Base-by-base conservation (phyloP, 345 rosid species). In the Eucalyptus cloeziana region DNA sequence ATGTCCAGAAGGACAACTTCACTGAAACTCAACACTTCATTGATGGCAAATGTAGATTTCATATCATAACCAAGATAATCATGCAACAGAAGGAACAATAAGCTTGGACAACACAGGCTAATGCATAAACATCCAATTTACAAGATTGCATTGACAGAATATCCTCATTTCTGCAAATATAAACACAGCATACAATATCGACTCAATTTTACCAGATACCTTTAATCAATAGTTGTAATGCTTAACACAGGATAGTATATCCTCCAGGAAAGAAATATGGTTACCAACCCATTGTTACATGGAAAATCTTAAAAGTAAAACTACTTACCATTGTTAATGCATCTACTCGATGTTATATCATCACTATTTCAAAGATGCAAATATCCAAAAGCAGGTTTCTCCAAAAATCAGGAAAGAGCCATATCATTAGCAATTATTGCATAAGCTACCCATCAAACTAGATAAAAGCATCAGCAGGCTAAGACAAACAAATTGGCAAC, bases 91-190 rank as follows among this genome's bases (percentile, higher is more conserved):
- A 37, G 83, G 27, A 71, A 37, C 83, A 71, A 71, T 19, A 40
- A 71, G 83, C 93, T 80, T 92, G 91, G 86, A 87, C 86, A 86
- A 93, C 89, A 87, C 92, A 93, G 64, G 85, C 62, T 33, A 56
- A 37, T 37, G 45, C 30, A 49, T 76, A 21, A 19, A 37, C 11
- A 71, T 37, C 83, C 13, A 17, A 71, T 37, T 21, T 37, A 37
- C 83, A 71, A 71, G 15, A 37, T 40, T 71, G 45, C 45, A 19
- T 71, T 10, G 11, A 37, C 14, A 21, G 45, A 71, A 71, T 37
- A 71, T 40, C 45, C 15, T 71, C 83, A 71, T 40, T 13, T 37
- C 25, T 71, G 83, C 12, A 13, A 71, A 37, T 71, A 37, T 37
- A 71, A 37, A 71, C 83, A 37, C 27, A 10, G 11, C 45, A 71